Evolutionary conservation across 2,329 filamentous ascomycete species (phyloP), one percentile per base, ranked within the genome.

Genomic region (Orbilia blumenaviensis): DNA sequence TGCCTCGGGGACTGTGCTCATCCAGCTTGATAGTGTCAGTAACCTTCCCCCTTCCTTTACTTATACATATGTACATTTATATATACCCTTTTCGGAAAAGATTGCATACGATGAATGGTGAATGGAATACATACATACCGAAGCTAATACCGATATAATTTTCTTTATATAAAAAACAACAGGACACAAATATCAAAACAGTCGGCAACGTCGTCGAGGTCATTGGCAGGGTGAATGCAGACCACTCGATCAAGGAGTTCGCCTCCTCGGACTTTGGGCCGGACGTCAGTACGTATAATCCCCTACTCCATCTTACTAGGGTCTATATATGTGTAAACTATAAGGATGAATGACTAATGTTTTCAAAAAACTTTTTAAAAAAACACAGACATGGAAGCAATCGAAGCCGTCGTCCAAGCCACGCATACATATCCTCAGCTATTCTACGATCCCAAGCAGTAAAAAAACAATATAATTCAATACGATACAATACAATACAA

Each of bases 371-470:
- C 36, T 14, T 7, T 38, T 14, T 14, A 38, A 34, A 34, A 38
- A 38, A 6, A 48, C 1, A 3, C 8, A 94, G 93, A 97, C 84
- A 92, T 91, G 83, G 86, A 86, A 63, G 87, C 92, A 34, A 91
- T 89, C 75, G 89, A 92, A 69, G 88, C 90, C 0, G 91, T 97
- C 2, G 94, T 97, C 14, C 92, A 97, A 71, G 90, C 89, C 36
- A 95, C 93, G 34, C 94, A 97, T 83, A 88, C 89, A 58, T 89
- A 93, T 82, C 92, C 91, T 81, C 86, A 89, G 77, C 90, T 98
- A 61, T 97, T 97, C 82, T 93, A 92, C 81, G 87, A 88, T 21
- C n/a, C 52, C 18, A 74, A 67, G n/a, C n/a, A n/a, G n/a, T n/a
- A n/a, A n/a, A n/a, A n/a, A n/a, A n/a, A n/a, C n/a, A n/a, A n/a